These are phyloP conservation scores for Geosmithia putterillii DNA, from an alignment of 2,329 filamentous ascomycete species.

Conservation along the genomic window DNA sequence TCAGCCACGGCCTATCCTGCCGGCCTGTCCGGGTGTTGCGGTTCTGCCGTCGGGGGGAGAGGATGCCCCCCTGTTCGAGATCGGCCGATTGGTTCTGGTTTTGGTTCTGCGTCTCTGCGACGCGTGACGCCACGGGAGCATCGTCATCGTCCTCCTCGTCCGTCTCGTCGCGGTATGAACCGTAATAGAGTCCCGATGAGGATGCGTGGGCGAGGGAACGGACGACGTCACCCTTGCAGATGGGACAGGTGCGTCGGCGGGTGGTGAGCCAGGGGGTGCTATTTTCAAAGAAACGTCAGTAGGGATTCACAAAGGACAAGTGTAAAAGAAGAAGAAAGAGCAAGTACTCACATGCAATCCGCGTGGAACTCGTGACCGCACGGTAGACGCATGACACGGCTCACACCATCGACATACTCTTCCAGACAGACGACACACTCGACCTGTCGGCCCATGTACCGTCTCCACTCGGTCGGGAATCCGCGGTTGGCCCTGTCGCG, in stretches of 20 bases:
- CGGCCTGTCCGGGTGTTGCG: conserved; percentile 8
- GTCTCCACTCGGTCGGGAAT: conserved; percentile 44
- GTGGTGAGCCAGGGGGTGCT: conserved; percentile 97
- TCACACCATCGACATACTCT: conserved; percentile 90
- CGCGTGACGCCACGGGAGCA: conserved; percentile 14
- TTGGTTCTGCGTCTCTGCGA: background rate
- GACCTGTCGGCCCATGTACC: conserved; percentile 55
- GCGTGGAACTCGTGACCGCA: conserved; percentile 97
- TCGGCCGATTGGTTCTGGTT: conserved; percentile 16
- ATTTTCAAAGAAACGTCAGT: conserved; percentile 10
- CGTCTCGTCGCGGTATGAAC: conserved; percentile 41
- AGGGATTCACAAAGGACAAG: background rate
- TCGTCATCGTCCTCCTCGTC: conserved; percentile 29
- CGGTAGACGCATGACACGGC: conserved; percentile 89
- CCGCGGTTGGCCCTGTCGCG: conserved; percentile 34
- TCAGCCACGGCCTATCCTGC: conserved; percentile 22
- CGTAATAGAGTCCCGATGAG: conserved; percentile 38
- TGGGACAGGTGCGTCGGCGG: conserved; percentile 89
- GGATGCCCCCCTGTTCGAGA: conserved; percentile 30
- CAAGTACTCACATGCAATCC: conserved; percentile 96
- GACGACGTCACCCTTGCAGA: conserved; percentile 96
- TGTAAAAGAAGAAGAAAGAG: conserved; percentile 2
- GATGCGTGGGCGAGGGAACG: conserved; percentile 46
- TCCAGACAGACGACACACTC: conserved; percentile 96
- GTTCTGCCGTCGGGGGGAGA: conserved; percentile 6